These are phyloP conservation scores for Penicillium crystallinum DNA, from an alignment of 495 filamentous ascomycete species.

Conservation along the genomic window DNA sequence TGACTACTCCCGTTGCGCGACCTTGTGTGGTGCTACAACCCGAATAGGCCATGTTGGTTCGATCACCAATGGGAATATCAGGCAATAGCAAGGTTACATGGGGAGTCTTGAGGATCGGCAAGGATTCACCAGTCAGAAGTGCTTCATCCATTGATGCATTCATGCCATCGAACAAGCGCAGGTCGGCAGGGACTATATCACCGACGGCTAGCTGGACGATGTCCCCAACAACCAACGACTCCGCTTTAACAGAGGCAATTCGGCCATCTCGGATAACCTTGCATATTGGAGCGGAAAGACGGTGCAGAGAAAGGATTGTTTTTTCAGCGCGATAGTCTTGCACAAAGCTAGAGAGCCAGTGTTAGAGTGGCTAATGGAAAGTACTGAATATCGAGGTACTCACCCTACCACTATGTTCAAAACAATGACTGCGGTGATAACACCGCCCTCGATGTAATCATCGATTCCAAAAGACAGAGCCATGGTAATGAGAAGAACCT, in stretches of 20 bases:
- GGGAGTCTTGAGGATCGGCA: conserved; percentile 58
- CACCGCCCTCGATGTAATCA: conserved; percentile 80
- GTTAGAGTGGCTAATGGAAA: neutral
- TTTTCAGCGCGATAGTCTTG: conserved; percentile 85
- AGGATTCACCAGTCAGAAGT: conserved; percentile 48
- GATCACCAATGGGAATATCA: conserved; percentile 60
- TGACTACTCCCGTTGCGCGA: conserved; percentile 58
- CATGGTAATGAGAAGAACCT: conserved; percentile 84
- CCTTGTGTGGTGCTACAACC: conserved; percentile 67
- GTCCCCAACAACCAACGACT: conserved; percentile 77
- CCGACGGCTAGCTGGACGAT: conserved; percentile 64
- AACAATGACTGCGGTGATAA: conserved; percentile 73
- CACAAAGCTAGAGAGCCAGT: conserved; percentile 45
- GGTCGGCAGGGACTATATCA: conserved; percentile 67
- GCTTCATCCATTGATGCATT: conserved; percentile 68
- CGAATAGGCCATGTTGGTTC: conserved; percentile 64
- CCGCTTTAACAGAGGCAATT: conserved; percentile 58
- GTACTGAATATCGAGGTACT: neutral
- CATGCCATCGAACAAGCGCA: conserved; percentile 69
- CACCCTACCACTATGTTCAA: conserved; percentile 71
- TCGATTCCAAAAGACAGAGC: conserved; percentile 71
- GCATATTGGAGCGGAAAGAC: conserved; percentile 74
- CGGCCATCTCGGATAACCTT: conserved; percentile 69
- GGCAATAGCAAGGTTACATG: conserved; percentile 58
- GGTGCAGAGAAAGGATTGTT: conserved; percentile 75